Evolutionary conservation across 768 basidiomycete genomes (phyloP).

Genomic region (Mycena maculata): DNA sequence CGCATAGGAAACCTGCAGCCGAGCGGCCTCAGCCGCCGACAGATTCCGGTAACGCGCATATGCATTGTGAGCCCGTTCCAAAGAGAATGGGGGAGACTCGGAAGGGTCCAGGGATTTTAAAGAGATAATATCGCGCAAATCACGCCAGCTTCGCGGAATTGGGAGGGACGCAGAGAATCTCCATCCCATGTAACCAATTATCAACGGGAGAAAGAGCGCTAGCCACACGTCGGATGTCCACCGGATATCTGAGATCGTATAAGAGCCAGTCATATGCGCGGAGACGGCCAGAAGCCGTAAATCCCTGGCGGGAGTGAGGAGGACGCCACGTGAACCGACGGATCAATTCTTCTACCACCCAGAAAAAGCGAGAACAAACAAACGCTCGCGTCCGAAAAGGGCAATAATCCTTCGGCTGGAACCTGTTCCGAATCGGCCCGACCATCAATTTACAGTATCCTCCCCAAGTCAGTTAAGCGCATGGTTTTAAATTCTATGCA

Average conservation of each 20-base stretch:
- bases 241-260: too few species aligned
- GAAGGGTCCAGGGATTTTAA: conserved; percentile 34
- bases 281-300: too few species aligned
- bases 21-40: conserved; percentile 53
- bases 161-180: conserved; percentile 39
- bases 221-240: conserved; percentile 52
- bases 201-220: conserved; percentile 53
- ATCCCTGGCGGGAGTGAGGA: too few species aligned
- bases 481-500: too few species aligned
- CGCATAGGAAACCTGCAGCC: conserved; percentile 57
- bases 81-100: conserved; percentile 53
- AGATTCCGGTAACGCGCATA: conserved; percentile 58
- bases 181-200: conserved; percentile 47
- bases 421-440: too few species aligned
- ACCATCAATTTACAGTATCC: too few species aligned
- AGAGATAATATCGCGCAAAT: conserved; percentile 44
- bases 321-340: neutral
- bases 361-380: neutral
- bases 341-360: neutral
- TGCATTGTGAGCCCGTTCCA: conserved; percentile 55
- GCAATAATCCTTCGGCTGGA: too few species aligned
- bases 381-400: neutral
- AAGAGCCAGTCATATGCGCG: too few species aligned
- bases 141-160: conserved; percentile 37
- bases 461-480: too few species aligned